Conservation (phyloP, 176 grass and related monocot genomes). For the Aegilops bicornis region DNA sequence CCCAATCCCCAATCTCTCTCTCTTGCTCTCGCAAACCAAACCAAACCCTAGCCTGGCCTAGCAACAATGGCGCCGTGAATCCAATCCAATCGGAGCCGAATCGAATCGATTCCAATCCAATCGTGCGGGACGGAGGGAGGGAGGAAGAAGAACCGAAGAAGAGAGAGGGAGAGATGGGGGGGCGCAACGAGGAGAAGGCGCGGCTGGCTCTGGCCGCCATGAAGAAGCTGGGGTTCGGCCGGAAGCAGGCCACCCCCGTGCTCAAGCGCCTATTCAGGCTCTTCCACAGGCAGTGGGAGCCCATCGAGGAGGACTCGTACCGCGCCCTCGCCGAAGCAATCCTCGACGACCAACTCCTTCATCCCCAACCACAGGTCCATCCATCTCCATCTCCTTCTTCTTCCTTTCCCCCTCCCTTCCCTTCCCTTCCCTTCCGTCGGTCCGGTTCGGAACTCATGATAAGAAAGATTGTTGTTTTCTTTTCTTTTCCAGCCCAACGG, state of each 20-base stretch:
- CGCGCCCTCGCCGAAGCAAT: slow-evolving; percentile 59
- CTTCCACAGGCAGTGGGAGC: slow-evolving; percentile 59
- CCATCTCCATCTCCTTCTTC: background rate
- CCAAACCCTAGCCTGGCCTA: too few species aligned
- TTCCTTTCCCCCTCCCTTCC: too few species aligned
- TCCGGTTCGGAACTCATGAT: too few species aligned
- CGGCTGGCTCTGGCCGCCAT: slow-evolving; percentile 42
- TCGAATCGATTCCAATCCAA: too few species aligned
- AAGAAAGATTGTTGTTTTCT: too few species aligned
- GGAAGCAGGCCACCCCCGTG: slow-evolving; percentile 16
- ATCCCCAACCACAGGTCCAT: background rate
- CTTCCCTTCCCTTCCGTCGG: too few species aligned
- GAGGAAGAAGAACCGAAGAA: background rate
- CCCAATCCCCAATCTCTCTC: too few species aligned
- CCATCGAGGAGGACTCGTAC: slow-evolving; percentile 74
- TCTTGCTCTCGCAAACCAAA: too few species aligned
- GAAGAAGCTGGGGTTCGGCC: slow-evolving; percentile 55
- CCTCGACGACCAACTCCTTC: slow-evolving; percentile 16
- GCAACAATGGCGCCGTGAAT: too few species aligned
- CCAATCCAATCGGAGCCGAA: too few species aligned
- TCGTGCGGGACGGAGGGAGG: too few species aligned
- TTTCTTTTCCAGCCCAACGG: too few species aligned
- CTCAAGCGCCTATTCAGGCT: slow-evolving; percentile 51
- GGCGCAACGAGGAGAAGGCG: slow-evolving; percentile 27
- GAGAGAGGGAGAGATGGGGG: background rate